These are phyloP conservation scores for Neurospora discreta DNA, from an alignment of 495 filamentous ascomycete genomes.

Conservation along the genomic window DNA sequence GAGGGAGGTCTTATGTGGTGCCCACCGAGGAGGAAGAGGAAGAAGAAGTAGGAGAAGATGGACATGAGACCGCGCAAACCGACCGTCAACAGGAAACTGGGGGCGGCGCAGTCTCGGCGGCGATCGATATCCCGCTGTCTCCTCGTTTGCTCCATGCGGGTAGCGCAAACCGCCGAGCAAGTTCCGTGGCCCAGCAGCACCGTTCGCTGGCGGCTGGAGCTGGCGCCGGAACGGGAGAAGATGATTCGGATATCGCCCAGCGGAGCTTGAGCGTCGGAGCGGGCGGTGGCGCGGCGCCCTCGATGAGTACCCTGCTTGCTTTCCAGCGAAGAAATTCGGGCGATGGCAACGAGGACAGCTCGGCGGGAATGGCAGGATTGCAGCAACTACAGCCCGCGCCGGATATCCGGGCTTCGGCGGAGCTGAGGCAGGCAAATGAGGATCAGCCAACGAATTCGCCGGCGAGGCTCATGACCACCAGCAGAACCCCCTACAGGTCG, in stretches of 20 bases:
- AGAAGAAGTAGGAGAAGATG: conserved; percentile 7
- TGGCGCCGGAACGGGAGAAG: conserved; percentile 37
- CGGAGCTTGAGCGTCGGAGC: conserved; percentile 68
- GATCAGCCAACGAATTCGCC: conserved; percentile 18
- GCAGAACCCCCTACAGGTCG: conserved; percentile 20
- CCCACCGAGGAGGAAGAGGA: conserved; percentile 3
- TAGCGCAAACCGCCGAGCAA: conserved; percentile 48
- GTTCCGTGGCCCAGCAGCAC: conserved; percentile 66
- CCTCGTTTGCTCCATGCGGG: conserved; percentile 52
- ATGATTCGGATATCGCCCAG: conserved; percentile 51
- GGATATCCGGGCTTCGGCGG: conserved; percentile 29
- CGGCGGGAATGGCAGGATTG: background rate
- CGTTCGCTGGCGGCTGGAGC: conserved; percentile 18
- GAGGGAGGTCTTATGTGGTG: background rate
- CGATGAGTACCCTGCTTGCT: conserved; percentile 44
- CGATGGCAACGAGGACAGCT: background rate
- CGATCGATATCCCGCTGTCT: conserved; percentile 77
- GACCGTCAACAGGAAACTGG: conserved; percentile 22
- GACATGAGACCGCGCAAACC: conserved; percentile 23
- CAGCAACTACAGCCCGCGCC: conserved; percentile 31
- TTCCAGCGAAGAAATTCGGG: conserved; percentile 18
- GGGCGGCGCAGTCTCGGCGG: conserved; percentile 19
- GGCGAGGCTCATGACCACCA: conserved; percentile 8
- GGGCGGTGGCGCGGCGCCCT: conserved; percentile 46
- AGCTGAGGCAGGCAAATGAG: conserved; percentile 22